Conservation (phyloP, 371 early-diverging fungal species). For the Mortierella sp. region DNA sequence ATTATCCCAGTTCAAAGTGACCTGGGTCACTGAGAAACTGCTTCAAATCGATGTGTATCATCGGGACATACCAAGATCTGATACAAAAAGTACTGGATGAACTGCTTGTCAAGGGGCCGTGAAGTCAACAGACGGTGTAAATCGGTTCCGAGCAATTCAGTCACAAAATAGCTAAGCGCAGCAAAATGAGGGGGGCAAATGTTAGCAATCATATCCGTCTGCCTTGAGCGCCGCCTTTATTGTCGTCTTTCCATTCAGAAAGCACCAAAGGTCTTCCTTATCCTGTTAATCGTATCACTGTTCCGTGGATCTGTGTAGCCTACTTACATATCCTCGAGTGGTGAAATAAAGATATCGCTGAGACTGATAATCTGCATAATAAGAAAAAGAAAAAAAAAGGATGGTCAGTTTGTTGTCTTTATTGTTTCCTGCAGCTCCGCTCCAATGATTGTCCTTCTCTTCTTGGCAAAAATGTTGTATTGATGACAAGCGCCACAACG, state of each 20-base stretch:
- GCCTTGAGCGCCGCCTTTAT: not conserved
- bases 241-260: not conserved
- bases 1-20: not conserved
- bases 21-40: constrained; percentile 3
- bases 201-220: not conserved
- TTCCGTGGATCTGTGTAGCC: not conserved
- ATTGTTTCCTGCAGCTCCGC: not conserved
- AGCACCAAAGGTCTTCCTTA: not conserved
- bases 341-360: constrained; percentile 93
- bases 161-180: constrained; percentile 82
- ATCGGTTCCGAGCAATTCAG: constrained; percentile 94
- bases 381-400: not conserved
- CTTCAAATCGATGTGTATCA: not conserved
- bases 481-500: not conserved
- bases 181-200: not conserved
- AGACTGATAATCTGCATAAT: constrained; percentile 78
- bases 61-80: constrained; percentile 82
- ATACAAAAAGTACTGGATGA: constrained; percentile 96
- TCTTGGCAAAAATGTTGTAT: not conserved
- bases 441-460: not conserved
- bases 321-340: constrained; percentile 88
- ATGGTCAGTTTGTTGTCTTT: not conserved
- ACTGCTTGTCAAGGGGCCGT: constrained; percentile 91
- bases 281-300: not conserved
- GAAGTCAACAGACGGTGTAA: constrained; percentile 91